Conservation (phyloP, 164 flowering plant species). For the Vitis rupestris region DNA sequence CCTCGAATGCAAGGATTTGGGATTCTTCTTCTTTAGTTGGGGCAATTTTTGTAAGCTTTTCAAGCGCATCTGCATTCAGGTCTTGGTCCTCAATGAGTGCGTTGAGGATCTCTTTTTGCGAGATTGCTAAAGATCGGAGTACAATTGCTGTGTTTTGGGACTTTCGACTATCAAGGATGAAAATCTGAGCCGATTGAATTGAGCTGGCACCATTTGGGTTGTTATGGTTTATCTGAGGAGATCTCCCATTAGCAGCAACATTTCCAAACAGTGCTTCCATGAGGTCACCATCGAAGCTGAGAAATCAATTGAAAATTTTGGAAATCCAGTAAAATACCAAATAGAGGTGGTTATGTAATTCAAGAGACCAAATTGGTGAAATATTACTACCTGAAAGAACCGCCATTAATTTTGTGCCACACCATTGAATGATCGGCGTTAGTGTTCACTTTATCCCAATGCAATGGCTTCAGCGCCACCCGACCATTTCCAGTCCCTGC, state of each 20-base stretch:
- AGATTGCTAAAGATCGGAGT: conserved; percentile 21
- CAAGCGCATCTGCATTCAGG: conserved; percentile 22
- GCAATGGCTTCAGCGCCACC: conserved; percentile 79
- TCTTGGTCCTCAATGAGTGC: conserved; percentile 23
- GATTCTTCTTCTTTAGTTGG: conserved; percentile 30
- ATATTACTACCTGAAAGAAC: conserved; percentile 74
- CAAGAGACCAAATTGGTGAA: neutral
- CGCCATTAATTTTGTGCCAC: conserved; percentile 70
- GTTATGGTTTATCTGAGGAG: conserved; percentile 31
- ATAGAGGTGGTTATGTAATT: neutral
- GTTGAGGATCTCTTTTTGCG: conserved; percentile 22
- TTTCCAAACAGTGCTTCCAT: conserved; percentile 92
- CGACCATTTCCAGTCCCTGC: conserved; percentile 23
- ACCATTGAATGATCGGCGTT: conserved; percentile 80
- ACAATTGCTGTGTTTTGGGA: conserved; percentile 42
- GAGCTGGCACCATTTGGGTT: conserved; percentile 1
- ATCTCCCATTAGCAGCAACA: conserved; percentile 57
- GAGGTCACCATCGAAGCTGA: conserved; percentile 82
- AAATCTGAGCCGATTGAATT: conserved; percentile 13
- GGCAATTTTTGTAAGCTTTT: conserved; percentile 26
- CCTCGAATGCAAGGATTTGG: conserved; percentile 25
- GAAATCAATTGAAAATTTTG: neutral
- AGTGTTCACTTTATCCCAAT: conserved; percentile 81
- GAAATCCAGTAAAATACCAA: neutral
- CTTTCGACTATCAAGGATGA: conserved; percentile 36